phyloP scores from a whole-genome alignment of 2,329 filamentous ascomycete species.

The Neopestalotiopsis rosae region DNA sequence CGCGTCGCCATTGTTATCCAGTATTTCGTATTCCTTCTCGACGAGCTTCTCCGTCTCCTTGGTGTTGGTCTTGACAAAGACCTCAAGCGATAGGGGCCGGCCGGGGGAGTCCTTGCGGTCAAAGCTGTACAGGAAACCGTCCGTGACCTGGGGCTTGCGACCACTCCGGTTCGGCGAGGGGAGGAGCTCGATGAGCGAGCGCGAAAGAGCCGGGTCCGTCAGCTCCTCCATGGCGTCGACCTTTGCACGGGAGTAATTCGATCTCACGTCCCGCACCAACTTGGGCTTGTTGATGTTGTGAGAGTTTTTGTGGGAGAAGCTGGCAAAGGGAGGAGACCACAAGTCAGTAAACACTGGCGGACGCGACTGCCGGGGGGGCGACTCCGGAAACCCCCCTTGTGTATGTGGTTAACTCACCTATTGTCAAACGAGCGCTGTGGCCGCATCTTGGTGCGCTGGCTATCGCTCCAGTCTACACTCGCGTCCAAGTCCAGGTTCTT shows the following conservation, averaged over 20 bases:
- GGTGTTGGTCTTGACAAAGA: constrained; percentile 42
- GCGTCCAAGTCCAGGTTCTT: constrained; percentile 19
- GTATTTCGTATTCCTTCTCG: constrained; percentile 53
- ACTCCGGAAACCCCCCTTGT: not conserved
- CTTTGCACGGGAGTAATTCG: constrained; percentile 38
- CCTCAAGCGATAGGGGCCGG: constrained; percentile 44
- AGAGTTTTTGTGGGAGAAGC: constrained; percentile 22
- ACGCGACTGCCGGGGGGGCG: not conserved
- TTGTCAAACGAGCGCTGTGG: constrained; percentile 38
- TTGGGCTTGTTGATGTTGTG: constrained; percentile 46
- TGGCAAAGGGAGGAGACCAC: constrained; percentile 13
- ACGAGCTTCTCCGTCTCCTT: constrained; percentile 50
- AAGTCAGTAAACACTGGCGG: not conserved
- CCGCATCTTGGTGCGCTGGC: constrained; percentile 40
- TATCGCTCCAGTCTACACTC: constrained; percentile 31
- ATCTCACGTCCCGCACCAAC: constrained; percentile 29
- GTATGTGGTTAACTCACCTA: constrained; percentile 34
- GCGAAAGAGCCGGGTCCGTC: constrained; percentile 38
- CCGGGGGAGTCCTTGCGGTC: constrained; percentile 46
- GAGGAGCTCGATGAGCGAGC: constrained; percentile 41
- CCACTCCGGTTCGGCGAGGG: constrained; percentile 27
- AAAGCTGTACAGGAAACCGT: constrained; percentile 50
- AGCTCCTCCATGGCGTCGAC: constrained; percentile 41
- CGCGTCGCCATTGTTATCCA: constrained; percentile 50
- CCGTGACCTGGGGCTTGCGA: constrained; percentile 33